These are phyloP conservation scores for Schizonepeta tenuifolia DNA, from an alignment of 257 asterid genomes.

Conservation along the genomic window DNA sequence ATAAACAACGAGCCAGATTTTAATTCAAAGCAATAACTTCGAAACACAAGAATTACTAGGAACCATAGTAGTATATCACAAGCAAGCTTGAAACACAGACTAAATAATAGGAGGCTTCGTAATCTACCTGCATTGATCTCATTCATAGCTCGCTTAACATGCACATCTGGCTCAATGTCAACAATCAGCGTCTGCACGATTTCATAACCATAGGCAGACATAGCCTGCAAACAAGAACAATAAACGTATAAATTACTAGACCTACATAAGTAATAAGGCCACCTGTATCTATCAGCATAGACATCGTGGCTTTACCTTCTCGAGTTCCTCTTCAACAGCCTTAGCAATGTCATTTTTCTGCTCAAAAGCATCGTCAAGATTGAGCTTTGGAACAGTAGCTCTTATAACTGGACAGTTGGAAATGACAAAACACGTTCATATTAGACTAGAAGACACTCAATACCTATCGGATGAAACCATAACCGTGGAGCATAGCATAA, in stretches of 20 bases:
- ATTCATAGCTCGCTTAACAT: constrained; percentile 87
- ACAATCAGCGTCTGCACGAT: constrained; percentile 86
- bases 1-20: neutral
- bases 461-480: constrained; percentile 1
- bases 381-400: constrained; percentile 82
- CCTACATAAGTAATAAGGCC: neutral
- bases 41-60: neutral
- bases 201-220: constrained; percentile 87
- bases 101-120: neutral
- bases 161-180: constrained; percentile 89
- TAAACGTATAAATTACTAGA: neutral
- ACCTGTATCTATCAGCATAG: neutral
- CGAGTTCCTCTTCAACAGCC: constrained; percentile 87
- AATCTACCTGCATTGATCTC: constrained; percentile 83
- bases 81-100: neutral
- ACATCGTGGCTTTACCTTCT: constrained; percentile 48
- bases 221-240: constrained; percentile 52
- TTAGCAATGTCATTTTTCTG: constrained; percentile 84
- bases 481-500: neutral
- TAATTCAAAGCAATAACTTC: neutral
- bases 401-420: constrained; percentile 58
- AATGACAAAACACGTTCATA: constrained; percentile 24
- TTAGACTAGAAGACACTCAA: neutral
- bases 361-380: constrained; percentile 74
- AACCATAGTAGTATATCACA: neutral